These are phyloP conservation scores for Daldinia loculata DNA, from an alignment of 495 filamentous ascomycete species.

Conservation along the genomic window DNA sequence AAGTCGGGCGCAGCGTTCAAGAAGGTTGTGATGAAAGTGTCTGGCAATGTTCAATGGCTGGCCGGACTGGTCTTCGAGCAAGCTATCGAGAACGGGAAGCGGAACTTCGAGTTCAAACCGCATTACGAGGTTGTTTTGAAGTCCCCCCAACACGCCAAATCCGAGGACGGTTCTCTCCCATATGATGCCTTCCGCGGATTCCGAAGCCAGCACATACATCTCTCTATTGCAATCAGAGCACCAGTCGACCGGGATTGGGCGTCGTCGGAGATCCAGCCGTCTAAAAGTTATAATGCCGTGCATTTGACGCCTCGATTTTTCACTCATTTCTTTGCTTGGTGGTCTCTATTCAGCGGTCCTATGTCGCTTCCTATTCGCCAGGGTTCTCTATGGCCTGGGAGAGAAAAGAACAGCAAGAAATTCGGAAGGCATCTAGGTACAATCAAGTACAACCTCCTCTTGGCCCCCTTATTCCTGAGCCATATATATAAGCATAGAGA, in stretches of 20 bases:
- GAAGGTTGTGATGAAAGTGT: slow-evolving; percentile 98
- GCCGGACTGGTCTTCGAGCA: slow-evolving; percentile 92
- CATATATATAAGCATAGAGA: slow-evolving; percentile 99
- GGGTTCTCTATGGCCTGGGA: slow-evolving; percentile 86
- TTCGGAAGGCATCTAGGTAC: slow-evolving; percentile 96
- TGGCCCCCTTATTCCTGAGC: slow-evolving; percentile 92
- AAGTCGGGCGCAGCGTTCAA: slow-evolving; percentile 85
- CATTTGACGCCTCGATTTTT: slow-evolving; percentile 95
- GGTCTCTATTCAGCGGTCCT: slow-evolving; percentile 92
- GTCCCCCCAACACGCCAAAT: slow-evolving; percentile 74
- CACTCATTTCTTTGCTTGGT: slow-evolving; percentile 98
- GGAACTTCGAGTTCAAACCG: slow-evolving; percentile 87
- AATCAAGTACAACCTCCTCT: slow-evolving; percentile 93
- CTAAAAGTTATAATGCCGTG: slow-evolving; percentile 91
- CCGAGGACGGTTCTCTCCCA: slow-evolving; percentile 56
- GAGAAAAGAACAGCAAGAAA: slow-evolving; percentile 97
- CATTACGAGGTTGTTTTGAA: slow-evolving; percentile 93
- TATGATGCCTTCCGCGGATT: slow-evolving; percentile 96
- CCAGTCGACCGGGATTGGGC: slow-evolving; percentile 84
- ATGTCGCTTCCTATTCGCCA: slow-evolving; percentile 96
- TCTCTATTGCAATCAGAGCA: slow-evolving; percentile 88
- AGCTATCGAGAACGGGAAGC: slow-evolving; percentile 66
- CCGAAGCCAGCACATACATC: slow-evolving; percentile 92
- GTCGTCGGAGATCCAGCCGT: slow-evolving; percentile 72
- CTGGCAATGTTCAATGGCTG: slow-evolving; percentile 89